Evolutionary conservation across 805 yeast species (phyloP), one percentile per base, ranked within the genome.

Genomic region (Wickerhamomyces canadensis): DNA sequence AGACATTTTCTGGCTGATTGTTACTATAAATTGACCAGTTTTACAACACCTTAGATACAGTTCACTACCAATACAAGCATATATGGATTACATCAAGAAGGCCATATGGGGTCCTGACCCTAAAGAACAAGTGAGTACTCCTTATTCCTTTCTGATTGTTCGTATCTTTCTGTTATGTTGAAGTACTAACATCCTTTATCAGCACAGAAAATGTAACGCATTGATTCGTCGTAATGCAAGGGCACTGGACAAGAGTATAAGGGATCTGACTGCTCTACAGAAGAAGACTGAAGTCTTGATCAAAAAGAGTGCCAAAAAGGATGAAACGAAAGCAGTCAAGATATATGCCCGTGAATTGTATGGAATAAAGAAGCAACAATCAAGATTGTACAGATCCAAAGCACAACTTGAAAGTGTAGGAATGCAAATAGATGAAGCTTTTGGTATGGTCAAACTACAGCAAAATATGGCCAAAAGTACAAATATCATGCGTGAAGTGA

Each of bases 81-180:
- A 17, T 16, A 91, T 91, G 98, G 87, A 91, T 55, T 82, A 70
- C 57, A 59, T 91, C 24, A 89, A 86, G 64, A 80, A 81, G 56
- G 84, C 89, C 4, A 80, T 91, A 27, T 91, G 94, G 83, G 98
- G 98, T 0, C 97, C 98, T 0, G 96, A 89, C 55, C 96, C 97
- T 29, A 81, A 82, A 53, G 98, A 86, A 52, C 95, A 83, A 52
- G 80, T 71, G 59, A 34, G 75, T 65, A 11, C 14, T 14, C 6
- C 15, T 4, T 19, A n/a, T 34, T 3, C 10, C 12, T 16, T 10
- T 18, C 21, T 6, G n/a, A n/a, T n/a, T n/a, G n/a, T n/a, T n/a
- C n/a, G n/a, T n/a, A n/a, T n/a, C n/a, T n/a, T n/a, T n/a, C n/a
- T n/a, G n/a, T n/a, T n/a, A n/a, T n/a, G n/a, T n/a, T n/a, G n/a